phyloP scores from a whole-genome alignment of 371 early-diverging fungal genomes.

The Dichotomocladium elegans region DNA sequence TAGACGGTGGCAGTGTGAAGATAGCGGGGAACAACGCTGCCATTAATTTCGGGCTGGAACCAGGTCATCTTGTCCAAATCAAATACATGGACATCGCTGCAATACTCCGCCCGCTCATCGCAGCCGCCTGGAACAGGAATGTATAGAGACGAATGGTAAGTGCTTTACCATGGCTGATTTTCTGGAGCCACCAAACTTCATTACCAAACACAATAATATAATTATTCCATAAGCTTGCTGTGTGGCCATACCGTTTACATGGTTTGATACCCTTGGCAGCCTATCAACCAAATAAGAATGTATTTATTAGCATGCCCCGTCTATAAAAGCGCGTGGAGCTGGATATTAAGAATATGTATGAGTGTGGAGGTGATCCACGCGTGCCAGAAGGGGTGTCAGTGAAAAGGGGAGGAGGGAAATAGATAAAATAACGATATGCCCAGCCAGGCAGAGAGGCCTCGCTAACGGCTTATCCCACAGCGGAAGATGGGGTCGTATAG shows the following conservation, averaged over 20 bases:
- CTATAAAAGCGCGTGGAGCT: no score
- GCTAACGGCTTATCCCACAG: no score
- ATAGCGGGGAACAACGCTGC: conserved; percentile 47
- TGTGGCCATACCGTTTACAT: conserved; percentile 59
- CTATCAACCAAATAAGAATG: conserved; percentile 15
- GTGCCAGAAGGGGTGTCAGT: not conserved
- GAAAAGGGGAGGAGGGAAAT: not conserved
- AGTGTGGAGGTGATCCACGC: conserved; percentile 2
- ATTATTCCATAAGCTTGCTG: conserved; percentile 55
- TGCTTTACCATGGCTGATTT: no score
- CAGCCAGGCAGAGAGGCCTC: no score
- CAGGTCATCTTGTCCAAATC: conserved; percentile 55
- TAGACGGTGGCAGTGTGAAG: conserved; percentile 61
- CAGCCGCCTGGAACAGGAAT: conserved; percentile 45
- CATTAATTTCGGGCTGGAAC: conserved; percentile 54
- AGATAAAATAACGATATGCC: no score
- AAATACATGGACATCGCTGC: conserved; percentile 64
- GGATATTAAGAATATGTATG: no score
- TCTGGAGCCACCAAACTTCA: no score
- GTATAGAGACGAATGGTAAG: no score
- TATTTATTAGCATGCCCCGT: not conserved
- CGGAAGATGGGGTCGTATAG: no score
- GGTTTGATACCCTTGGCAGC: conserved; percentile 49
- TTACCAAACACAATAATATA: conserved; percentile 59
- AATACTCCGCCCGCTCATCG: conserved; percentile 53